Evolutionary conservation across 768 basidiomycete genomes (phyloP), one percentile per base, ranked within the genome.

Genomic region (Leccinum ochraceum): DNA sequence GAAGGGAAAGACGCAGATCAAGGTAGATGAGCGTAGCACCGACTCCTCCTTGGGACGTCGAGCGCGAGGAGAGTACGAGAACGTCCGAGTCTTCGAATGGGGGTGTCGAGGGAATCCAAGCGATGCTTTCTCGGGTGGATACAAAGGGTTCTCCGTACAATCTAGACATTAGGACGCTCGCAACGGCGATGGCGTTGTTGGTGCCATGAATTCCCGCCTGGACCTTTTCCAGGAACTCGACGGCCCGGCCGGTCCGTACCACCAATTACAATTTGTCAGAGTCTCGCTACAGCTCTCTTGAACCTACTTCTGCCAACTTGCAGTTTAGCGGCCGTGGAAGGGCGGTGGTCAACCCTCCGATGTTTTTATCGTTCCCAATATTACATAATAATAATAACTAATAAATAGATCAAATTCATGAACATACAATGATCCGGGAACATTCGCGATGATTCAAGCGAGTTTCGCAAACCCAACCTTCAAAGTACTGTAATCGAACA

Each of bases 31-130:
- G 71, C 3, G 58, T 65, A 42, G 61, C 56, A 9, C 57, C 68
- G 39, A 70, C 50, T 17, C 11, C 30, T 4, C 50, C 60, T 8
- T 59, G 53, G 24, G 66, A 66, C 6, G 71, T 68, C 6, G 66
- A 62, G 8, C 69, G 69, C 30, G 69, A 71, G 13, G 64, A 73
- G n/a, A 70, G 58, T 32, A 72, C 69, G 26, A 73, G 66, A 24
- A 72, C 71, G 24, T 66, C 63, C 3, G 66, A 70, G 51, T 70
- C 69, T 57, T 72, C 71, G 52, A 56, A 72, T 32, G 60, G 28
- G 13, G 61, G 60, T 11, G 56, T 44, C 10, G 54, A 65, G 11
- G 63, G 59, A 46, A 63, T 53, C 69, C 69, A 71, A 26, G 69
- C 61, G 22, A 71, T 71, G 50, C 56, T 71, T 36, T 71, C 48